Percentiles rank a stretch among this genome's conserved stretches.
Evolutionary conservation across 129 eudicot species (phyloP).

Genomic region (Sambucus nigra): DNA sequence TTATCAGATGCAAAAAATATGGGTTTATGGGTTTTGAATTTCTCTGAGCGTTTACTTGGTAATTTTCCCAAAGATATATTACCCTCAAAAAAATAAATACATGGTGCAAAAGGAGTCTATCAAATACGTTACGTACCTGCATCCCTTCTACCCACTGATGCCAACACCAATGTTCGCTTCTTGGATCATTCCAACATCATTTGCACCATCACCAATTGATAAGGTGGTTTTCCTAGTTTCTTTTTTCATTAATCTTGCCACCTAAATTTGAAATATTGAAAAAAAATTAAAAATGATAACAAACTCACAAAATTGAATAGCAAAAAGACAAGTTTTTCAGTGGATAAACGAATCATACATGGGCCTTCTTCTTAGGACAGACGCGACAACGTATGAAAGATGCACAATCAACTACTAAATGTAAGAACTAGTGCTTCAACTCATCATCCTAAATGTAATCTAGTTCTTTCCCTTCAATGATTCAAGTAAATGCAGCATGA

Average conservation of each 20-base stretch:
- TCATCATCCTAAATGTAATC: slow-evolving; percentile 82
- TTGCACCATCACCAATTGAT: slow-evolving; percentile 99
- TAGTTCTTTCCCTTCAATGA: slow-evolving; percentile 84
- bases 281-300: slow-evolving; percentile 2
- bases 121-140: slow-evolving; percentile 58
- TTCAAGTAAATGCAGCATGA: slow-evolving; percentile 88
- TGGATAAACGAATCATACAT: slow-evolving; percentile 34
- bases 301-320: background rate
- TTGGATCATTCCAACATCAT: slow-evolving; percentile 99
- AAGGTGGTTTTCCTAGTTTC: slow-evolving; percentile 92
- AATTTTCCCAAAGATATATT: no score
- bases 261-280: slow-evolving; percentile 34
- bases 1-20: no score
- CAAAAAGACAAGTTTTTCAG: background rate
- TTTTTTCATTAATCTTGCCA: slow-evolving; percentile 89
- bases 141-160: slow-evolving; percentile 98
- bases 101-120: background rate
- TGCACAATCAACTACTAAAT: slow-evolving; percentile 80
- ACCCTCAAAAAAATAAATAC: no score
- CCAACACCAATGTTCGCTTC: slow-evolving; percentile 97
- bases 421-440: slow-evolving; percentile 68
- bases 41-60: no score
- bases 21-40: no score
- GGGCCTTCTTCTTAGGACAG: slow-evolving; percentile 90
- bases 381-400: slow-evolving; percentile 99